phyloP scores from a whole-genome alignment of 208 protist genomes.

The Naegleria fowleri region DNA sequence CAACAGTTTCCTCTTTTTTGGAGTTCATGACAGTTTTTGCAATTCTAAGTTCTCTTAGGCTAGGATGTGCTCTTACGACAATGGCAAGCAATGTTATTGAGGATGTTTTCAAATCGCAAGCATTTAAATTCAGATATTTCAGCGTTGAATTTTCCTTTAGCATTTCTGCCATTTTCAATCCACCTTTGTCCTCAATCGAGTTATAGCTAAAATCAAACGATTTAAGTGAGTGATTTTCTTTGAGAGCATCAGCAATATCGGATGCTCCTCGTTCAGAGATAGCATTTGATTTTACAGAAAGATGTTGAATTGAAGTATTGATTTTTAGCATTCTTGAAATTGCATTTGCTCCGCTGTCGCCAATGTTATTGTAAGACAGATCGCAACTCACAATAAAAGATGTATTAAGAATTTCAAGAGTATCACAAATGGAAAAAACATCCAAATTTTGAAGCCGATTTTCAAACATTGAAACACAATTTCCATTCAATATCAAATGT shows the following conservation, averaged over 20 bases:
- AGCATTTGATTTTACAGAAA: background rate
- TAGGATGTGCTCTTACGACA: background rate
- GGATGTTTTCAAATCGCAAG: background rate
- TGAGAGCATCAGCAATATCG: background rate
- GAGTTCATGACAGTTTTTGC: background rate
- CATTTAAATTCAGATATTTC: background rate
- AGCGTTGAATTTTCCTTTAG: background rate
- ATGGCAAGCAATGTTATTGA: background rate
- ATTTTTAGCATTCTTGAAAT: background rate
- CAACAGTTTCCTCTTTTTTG: background rate
- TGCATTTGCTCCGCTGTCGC: background rate
- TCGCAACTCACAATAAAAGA: background rate
- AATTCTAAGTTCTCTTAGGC: background rate
- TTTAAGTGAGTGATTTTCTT: background rate
- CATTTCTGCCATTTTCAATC: background rate
- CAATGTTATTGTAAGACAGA: background rate
- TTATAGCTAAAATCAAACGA: background rate
- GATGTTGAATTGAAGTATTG: background rate
- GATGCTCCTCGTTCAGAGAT: background rate
- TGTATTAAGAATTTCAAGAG: background rate
- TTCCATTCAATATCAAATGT: background rate
- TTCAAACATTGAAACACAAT: conserved; percentile 4
- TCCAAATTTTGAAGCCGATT: background rate
- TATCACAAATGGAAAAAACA: background rate
- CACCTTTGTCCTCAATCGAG: background rate